Base-by-base conservation (phyloP, 306 rosid genomes). In the Glycine latifolia region DNA sequence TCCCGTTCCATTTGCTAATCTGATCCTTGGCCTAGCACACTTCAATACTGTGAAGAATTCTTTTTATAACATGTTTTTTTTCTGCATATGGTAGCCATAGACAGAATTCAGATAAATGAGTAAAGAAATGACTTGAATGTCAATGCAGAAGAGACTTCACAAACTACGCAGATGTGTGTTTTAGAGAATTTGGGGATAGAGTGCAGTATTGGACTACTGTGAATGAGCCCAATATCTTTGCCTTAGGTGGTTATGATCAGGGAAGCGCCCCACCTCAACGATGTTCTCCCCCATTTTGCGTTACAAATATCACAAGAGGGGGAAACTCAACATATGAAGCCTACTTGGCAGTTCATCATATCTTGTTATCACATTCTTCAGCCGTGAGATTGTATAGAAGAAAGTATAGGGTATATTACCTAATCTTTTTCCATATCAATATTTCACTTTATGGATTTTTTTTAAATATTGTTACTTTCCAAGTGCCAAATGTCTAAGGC, bases 261-360 rank as follows among this genome's bases (percentile, higher is more conserved):
- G 96, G 96, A 71, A 3, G 2, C 0, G 0, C 6, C 1, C 97
- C 94, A 3, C 98, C 98, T 3, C 46, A 4, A 0, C 71, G 90
- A 67, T 94, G 97, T 54, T 92, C 96, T 17, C 37, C 76, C 10
- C 94, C 92, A 31, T 91, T 88, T 80, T 90, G 97, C 26, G 0
- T 0, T 17, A 26, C 13, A 26, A 73, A 83, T 14, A 81, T 87
- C 73, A 41, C 87, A 0, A 78, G 12, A 47, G 97, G 5, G 41
- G 97, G 97, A 1, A 89, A 91, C 84, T 94, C 98, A 7, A 35
- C 92, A 49, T 41, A 13, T 37, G 97, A 92, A 31, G 91, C 94
- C 10, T 94, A 94, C 78, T 33, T 91, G 48, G 94, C 15, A 7
- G 70, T 76, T 12, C 97, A 94, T 84, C 68, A 91, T 85, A 74